Base-by-base conservation (phyloP, 1,284 basidiomycete genomes). In the Cystobasidium pallidum region DNA sequence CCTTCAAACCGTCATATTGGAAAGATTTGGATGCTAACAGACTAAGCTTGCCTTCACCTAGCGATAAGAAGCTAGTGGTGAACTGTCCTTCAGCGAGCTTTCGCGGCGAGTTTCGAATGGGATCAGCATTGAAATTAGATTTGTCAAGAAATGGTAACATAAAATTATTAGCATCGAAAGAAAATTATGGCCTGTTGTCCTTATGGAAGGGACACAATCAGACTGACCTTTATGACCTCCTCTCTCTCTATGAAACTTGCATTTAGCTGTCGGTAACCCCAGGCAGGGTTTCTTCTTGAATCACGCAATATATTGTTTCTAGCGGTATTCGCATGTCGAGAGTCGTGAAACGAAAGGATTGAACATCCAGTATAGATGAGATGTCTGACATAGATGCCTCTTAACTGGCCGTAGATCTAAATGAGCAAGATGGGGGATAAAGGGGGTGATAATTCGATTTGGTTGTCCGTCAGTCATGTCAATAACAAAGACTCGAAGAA, bases 11-110 rank as follows among this genome's bases (percentile, higher is more conserved):
- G 1, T 52, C 49, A 43, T 52, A 45, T 3, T 47, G 45, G 24
- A 71, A 39, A 2, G 6, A n/a, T 30, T 19, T 13, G 34, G 19
- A 28, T 17, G 59, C 34, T n/a, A n/a, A 59, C 28, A 71, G 41
- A 10, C 15, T 54, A 28, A 71, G 61, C 43, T 63, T 64, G 21
- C 68, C 68, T 71, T 71, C 68, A 41, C 68, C 68, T 6, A 63
- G 28, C 45, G 68, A 71, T 24, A 71, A 24, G 30, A 71, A 41
- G 19, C 52, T 64, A 28, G 59, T 51, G 4, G 21, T 34, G 61
- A 71, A 71, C 19, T 32, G 17, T 10, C 51, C 45, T 49, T 54
- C 32, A 21, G 68, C 68, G 32, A 71, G 45, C 68, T 71, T n/a
- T n/a, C n/a, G n/a, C n/a, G n/a, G n/a, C n/a, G n/a, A n/a, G n/a